A percentile compares a stretch with the other conserved stretches of the same genome.
These are phyloP conservation scores for Biscogniauxia mediterranea DNA, from an alignment of 2,329 filamentous ascomycete species.

Conservation along the genomic window DNA sequence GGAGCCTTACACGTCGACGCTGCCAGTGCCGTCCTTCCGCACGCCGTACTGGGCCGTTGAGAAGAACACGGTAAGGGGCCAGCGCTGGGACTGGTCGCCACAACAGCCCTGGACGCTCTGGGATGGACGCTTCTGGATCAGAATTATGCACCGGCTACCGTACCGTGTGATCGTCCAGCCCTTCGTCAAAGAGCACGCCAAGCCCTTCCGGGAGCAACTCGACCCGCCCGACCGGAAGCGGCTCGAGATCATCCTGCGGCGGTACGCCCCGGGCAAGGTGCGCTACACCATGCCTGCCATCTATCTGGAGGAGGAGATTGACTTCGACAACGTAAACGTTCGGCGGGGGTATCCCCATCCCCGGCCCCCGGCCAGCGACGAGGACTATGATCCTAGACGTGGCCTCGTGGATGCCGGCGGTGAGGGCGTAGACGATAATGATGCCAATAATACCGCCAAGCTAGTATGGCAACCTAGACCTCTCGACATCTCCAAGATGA, in stretches of 20 bases:
- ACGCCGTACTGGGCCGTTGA: constrained; percentile 16
- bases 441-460: constrained; percentile 1
- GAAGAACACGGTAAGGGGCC: constrained; percentile 2
- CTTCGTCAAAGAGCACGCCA: constrained; percentile 42
- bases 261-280: constrained; percentile 53
- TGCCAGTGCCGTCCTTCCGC: constrained; percentile 32
- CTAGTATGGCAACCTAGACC: constrained; percentile 11
- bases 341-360: constrained; percentile 20
- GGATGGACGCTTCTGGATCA: constrained; percentile 64
- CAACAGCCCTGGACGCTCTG: constrained; percentile 43
- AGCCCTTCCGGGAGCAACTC: constrained; percentile 48
- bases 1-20: constrained; percentile 43
- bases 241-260: constrained; percentile 45
- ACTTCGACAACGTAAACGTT: constrained; percentile 15
- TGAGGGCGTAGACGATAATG: neutral
- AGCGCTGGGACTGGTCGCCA: constrained; percentile 26
- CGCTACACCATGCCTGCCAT: constrained; percentile 56
- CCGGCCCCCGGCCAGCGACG: neutral
- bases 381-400: neutral
- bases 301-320: constrained; percentile 43
- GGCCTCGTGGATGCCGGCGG: too few species aligned
- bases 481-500: constrained; percentile 29
- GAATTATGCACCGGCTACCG: constrained; percentile 43
- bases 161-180: constrained; percentile 45
- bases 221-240: constrained; percentile 28